Conservation (phyloP, 805 yeast genomes). For the Pichia nanzhaoensis region DNA sequence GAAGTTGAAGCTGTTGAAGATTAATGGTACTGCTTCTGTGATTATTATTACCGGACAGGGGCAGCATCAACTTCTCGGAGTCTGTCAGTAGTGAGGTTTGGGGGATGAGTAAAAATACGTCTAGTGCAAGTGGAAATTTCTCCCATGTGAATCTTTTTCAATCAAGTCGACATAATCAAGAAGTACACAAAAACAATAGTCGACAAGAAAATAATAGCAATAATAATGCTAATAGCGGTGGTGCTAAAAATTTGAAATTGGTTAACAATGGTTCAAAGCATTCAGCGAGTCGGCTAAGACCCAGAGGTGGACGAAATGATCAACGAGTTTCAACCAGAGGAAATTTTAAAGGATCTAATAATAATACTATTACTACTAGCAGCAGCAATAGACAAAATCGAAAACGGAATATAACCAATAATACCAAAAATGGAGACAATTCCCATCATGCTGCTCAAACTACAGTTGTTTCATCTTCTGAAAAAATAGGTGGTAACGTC, state of each 20-base stretch:
- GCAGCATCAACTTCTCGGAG: not conserved
- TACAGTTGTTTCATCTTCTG: not conserved
- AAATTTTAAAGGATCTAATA: not conserved
- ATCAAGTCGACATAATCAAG: conserved; percentile 4
- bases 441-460: not conserved
- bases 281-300: not conserved
- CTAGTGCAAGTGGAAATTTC: conserved; percentile 12
- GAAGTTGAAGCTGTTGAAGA: too few species aligned
- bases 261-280: not conserved
- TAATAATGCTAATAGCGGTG: not conserved
- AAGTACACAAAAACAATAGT: conserved; percentile 1
- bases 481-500: not conserved
- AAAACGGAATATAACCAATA: not conserved
- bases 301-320: not conserved
- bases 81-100: not conserved
- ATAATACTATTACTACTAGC: not conserved
- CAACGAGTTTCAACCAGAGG: not conserved
- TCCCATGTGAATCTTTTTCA: conserved; percentile 19
- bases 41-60: too few species aligned
- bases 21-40: too few species aligned
- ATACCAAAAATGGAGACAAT: not conserved
- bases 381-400: conserved; percentile 1
- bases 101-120: conserved; percentile 1
- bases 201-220: not conserved
- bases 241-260: not conserved